Percentiles rank a stretch among this genome's conserved stretches.
phyloP scores from a whole-genome alignment of 78 protist genomes.

The Fonticula alba region DNA sequence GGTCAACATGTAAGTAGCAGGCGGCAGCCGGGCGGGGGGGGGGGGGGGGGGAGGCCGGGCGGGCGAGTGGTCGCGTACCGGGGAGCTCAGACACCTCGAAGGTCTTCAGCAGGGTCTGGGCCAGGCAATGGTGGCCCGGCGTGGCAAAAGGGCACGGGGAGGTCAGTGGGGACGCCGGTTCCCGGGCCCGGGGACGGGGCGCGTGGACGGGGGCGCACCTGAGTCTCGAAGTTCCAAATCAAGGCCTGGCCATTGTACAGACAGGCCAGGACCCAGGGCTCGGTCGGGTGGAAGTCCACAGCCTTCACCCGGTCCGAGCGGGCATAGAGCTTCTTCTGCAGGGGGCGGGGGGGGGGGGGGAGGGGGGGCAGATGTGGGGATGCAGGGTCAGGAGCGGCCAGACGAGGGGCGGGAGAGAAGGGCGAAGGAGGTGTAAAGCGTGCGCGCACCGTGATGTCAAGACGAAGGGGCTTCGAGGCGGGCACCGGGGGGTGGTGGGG shows the following conservation, averaged over 20 bases:
- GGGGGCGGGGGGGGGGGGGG: not conserved
- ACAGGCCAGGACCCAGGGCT: conserved; percentile 82
- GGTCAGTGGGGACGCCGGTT: not conserved
- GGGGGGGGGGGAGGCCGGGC: too few relatives aligned
- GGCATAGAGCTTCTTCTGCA: conserved; percentile 56
- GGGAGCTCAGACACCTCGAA: conserved; percentile 76
- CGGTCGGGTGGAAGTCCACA: conserved; percentile 92
- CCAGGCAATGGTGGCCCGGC: too few relatives aligned
- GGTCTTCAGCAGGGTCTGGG: conserved; percentile 64
- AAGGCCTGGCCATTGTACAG: conserved; percentile 81
- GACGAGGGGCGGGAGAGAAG: not conserved
- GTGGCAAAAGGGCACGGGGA: too few relatives aligned
- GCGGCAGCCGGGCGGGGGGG: too few relatives aligned
- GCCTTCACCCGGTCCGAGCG: conserved; percentile 91
- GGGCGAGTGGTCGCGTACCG: conserved; percentile 2
- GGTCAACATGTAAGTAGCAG: too few relatives aligned
- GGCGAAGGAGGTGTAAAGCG: not conserved
- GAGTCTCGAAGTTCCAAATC: conserved; percentile 83
- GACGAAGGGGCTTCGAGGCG: conserved; percentile 2
- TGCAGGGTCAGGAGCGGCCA: not conserved
- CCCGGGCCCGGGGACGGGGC: not conserved
- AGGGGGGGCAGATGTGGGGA: not conserved
- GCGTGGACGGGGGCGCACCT: conserved; percentile 13
- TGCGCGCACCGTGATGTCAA: conserved; percentile 2
- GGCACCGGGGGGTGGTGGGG: too few relatives aligned